Percentiles rank a stretch among this genome's conserved stretches.
Evolutionary conservation across 495 filamentous ascomycete genomes (phyloP).

Genomic region (Daldinia loculata): DNA sequence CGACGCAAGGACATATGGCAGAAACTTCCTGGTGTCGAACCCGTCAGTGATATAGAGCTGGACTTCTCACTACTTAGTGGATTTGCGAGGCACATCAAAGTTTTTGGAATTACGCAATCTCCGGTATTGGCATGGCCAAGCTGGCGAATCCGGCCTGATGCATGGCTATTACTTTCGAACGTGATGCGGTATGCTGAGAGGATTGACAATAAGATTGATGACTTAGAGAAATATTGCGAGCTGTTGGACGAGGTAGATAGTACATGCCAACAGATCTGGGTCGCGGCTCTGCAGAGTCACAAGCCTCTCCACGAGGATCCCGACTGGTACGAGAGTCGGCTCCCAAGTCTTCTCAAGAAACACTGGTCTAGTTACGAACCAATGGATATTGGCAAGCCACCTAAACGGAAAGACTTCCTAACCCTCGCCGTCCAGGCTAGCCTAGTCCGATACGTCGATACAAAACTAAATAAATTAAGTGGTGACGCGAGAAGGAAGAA

Average conservation of each 20-base stretch:
- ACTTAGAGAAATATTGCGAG: slow-evolving; percentile 35
- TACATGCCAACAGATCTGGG: slow-evolving; percentile 43
- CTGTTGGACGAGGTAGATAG: slow-evolving; percentile 44
- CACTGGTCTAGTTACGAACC: slow-evolving; percentile 49
- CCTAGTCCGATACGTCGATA: slow-evolving; percentile 39
- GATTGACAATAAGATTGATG: slow-evolving; percentile 35
- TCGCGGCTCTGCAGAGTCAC: slow-evolving; percentile 39
- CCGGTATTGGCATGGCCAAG: slow-evolving; percentile 44
- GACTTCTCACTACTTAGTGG: slow-evolving; percentile 44
- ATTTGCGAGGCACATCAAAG: slow-evolving; percentile 43
- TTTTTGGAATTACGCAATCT: slow-evolving; percentile 35
- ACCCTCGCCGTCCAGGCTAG: slow-evolving; percentile 45
- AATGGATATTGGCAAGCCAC: slow-evolving; percentile 48
- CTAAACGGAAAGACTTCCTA: slow-evolving; percentile 46
- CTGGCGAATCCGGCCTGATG: slow-evolving; percentile 44
- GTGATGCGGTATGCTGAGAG: slow-evolving; percentile 44
- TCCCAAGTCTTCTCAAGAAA: slow-evolving; percentile 32
- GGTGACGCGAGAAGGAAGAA: slow-evolving; percentile 36
- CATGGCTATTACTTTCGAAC: slow-evolving; percentile 45
- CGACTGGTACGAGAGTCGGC: slow-evolving; percentile 43
- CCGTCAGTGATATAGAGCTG: slow-evolving; percentile 34
- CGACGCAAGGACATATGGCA: slow-evolving; percentile 44
- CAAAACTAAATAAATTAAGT: slow-evolving; percentile 30
- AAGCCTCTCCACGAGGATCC: slow-evolving; percentile 47
- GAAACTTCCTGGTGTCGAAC: slow-evolving; percentile 36